Percentiles rank a stretch among this genome's conserved stretches.
phyloP scores from a whole-genome alignment of 495 filamentous ascomycete species.

The Podospora australis region DNA sequence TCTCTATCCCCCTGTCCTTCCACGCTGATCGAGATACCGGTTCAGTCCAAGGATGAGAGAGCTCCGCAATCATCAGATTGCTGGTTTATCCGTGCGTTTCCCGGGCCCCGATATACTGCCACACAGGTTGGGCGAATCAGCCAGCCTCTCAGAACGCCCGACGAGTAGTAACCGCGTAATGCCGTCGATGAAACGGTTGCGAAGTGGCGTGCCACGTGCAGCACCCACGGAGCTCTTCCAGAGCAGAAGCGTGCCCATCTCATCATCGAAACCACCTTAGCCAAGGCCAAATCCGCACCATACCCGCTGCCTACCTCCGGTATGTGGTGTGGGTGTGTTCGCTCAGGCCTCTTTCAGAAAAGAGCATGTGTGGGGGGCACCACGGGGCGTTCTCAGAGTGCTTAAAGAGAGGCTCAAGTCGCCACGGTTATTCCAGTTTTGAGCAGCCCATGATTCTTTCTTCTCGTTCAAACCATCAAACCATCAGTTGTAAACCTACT shows the following conservation, averaged over 20 bases:
- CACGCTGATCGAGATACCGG: slow-evolving; percentile 16
- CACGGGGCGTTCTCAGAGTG: not conserved
- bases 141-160: slow-evolving; percentile 12
- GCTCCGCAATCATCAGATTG: slow-evolving; percentile 23
- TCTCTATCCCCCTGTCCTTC: too few species aligned
- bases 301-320: slow-evolving; percentile 5
- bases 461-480: not conserved
- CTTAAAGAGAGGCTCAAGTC: slow-evolving; percentile 19
- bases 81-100: slow-evolving; percentile 24
- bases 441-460: not conserved
- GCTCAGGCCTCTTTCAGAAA: slow-evolving; percentile 18
- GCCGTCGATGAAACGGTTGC: slow-evolving; percentile 22
- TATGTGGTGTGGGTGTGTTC: slow-evolving; percentile 12
- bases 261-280: slow-evolving; percentile 12
- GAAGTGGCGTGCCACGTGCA: slow-evolving; percentile 25
- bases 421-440: slow-evolving; percentile 3
- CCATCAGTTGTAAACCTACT: too few species aligned
- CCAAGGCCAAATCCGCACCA: slow-evolving; percentile 1
- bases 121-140: slow-evolving; percentile 8
- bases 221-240: slow-evolving; percentile 15
- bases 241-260: slow-evolving; percentile 9
- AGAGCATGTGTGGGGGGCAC: slow-evolving; percentile 12
- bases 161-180: slow-evolving; percentile 15
- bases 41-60: slow-evolving; percentile 17
- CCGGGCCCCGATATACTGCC: slow-evolving; percentile 13